phyloP scores from a whole-genome alignment of 2,329 filamentous ascomycete genomes.

The Setomelanomma holmii region DNA sequence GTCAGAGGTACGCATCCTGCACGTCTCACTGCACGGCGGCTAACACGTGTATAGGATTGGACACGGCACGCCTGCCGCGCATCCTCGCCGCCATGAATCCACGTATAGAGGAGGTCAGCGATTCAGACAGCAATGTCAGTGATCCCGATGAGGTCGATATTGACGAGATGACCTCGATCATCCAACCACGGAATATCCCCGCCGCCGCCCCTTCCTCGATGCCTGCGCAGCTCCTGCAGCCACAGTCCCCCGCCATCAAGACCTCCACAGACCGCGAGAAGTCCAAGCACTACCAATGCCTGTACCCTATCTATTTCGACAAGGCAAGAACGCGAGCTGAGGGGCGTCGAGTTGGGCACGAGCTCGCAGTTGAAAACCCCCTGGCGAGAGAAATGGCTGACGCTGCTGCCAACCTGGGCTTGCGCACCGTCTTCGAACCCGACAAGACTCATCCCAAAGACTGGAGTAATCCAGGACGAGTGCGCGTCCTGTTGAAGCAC shows the following conservation, averaged over 20 bases:
- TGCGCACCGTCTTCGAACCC: constrained; percentile 83
- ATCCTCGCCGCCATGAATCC: constrained; percentile 59
- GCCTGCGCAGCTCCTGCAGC: constrained; percentile 44
- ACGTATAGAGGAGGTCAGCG: constrained; percentile 89
- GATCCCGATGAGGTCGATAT: constrained; percentile 75
- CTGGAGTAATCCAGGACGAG: constrained; percentile 94
- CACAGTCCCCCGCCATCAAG: constrained; percentile 51
- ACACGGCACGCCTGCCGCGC: not conserved
- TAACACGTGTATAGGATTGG: constrained; percentile 1
- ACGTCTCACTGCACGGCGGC: not conserved
- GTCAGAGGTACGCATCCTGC: not conserved
- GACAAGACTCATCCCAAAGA: constrained; percentile 94
- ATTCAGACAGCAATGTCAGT: constrained; percentile 67
- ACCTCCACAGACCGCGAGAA: constrained; percentile 56
- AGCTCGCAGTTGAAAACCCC: constrained; percentile 81
- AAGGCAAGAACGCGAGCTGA: constrained; percentile 73
- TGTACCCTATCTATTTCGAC: constrained; percentile 98
- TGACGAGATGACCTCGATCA: constrained; percentile 76
- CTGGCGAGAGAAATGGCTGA: constrained; percentile 88
- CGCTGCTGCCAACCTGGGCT: constrained; percentile 69
- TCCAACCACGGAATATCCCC: constrained; percentile 45
- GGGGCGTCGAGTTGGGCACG: constrained; percentile 77
- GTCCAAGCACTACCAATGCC: constrained; percentile 80
- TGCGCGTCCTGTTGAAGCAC: constrained; percentile 77
- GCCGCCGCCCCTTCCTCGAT: constrained; percentile 24